Evolutionary conservation across 768 basidiomycete genomes (phyloP).

Genomic region (Russula olivacea): DNA sequence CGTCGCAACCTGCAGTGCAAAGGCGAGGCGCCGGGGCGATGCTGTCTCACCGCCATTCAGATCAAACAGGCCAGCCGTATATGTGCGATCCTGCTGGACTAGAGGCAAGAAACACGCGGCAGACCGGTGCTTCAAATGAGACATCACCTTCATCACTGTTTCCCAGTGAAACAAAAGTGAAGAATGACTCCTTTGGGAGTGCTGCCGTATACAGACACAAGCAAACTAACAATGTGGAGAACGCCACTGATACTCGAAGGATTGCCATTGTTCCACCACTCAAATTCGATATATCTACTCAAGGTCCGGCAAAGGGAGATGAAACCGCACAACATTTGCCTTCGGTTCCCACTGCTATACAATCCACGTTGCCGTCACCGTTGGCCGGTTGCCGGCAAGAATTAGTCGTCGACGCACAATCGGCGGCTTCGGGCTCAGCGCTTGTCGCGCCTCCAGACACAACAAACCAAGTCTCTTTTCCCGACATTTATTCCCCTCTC

Average conservation of each 20-base stretch:
- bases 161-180: neutral
- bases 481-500: neutral
- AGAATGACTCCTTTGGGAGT: conserved; percentile 5
- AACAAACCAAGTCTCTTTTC: neutral
- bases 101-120: conserved; percentile 5
- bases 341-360: neutral
- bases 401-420: conserved; percentile 15
- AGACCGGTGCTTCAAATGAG: conserved; percentile 1
- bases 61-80: conserved; percentile 38
- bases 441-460: conserved; percentile 13
- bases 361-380: conserved; percentile 10
- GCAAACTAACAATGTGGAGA: conserved; percentile 9
- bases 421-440: conserved; percentile 9
- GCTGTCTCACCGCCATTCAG: conserved; percentile 52
- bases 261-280: conserved; percentile 11
- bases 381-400: conserved; percentile 2
- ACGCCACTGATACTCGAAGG: neutral
- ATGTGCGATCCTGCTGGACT: neutral
- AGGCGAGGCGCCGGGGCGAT: conserved; percentile 41
- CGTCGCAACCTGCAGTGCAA: conserved; percentile 27
- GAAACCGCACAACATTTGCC: neutral
- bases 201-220: conserved; percentile 6
- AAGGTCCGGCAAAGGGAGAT: neutral
- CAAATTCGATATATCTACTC: neutral
- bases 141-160: conserved; percentile 14